These are phyloP conservation scores for Saccharomyces hybrid DNA, from an alignment of 1,139 yeast species.

Conservation along the genomic window DNA sequence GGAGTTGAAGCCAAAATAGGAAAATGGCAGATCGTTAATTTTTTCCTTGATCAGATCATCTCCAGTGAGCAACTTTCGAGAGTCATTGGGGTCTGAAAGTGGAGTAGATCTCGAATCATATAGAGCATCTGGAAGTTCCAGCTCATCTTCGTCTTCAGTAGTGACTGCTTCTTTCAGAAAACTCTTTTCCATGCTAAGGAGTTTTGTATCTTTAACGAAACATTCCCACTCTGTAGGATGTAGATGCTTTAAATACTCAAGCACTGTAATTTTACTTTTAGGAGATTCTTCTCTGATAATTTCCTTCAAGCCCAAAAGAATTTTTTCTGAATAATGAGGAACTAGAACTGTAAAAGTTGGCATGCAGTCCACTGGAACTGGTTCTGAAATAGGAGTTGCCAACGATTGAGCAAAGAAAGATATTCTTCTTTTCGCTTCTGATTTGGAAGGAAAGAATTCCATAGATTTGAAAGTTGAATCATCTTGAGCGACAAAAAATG, in stretches of 20 bases:
- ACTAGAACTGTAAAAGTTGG: slow-evolving; percentile 76
- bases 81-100: neutral
- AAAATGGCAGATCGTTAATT: slow-evolving; percentile 56
- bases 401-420: slow-evolving; percentile 85
- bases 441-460: slow-evolving; percentile 50
- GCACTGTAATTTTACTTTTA: slow-evolving; percentile 54
- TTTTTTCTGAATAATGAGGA: slow-evolving; percentile 82
- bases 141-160: slow-evolving; percentile 11
- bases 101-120: neutral
- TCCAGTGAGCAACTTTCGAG: slow-evolving; percentile 13
- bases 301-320: slow-evolving; percentile 56
- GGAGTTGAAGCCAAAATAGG: slow-evolving; percentile 63
- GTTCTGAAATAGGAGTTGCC: slow-evolving; percentile 69
- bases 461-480: slow-evolving; percentile 64
- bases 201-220: slow-evolving; percentile 59
- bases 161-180: slow-evolving; percentile 8
- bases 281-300: slow-evolving; percentile 54
- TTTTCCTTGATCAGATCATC: slow-evolving; percentile 35
- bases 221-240: slow-evolving; percentile 70
- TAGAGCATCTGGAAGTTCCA: neutral
- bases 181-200: slow-evolving; percentile 24
- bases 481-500: slow-evolving; percentile 69
- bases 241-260: slow-evolving; percentile 67
- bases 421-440: slow-evolving; percentile 75
- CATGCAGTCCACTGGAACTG: slow-evolving; percentile 63